These are phyloP conservation scores for Nemania sp. DNA, from an alignment of 2,329 filamentous ascomycete genomes.

Conservation along the genomic window DNA sequence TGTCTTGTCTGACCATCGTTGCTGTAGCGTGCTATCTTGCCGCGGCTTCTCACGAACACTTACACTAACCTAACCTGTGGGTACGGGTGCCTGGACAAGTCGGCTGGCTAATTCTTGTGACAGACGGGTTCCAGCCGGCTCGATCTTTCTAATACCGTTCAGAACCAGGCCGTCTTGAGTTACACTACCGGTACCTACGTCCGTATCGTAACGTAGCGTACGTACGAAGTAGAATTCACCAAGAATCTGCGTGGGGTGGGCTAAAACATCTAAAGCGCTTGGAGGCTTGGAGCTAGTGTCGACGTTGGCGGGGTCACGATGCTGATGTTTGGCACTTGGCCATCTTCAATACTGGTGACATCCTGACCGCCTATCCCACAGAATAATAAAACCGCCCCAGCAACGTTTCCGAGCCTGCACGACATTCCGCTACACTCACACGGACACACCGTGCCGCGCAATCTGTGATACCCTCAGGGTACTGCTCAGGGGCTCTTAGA, in stretches of 20 bases:
- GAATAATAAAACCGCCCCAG: slow-evolving; percentile 24
- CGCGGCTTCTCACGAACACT: too few species aligned
- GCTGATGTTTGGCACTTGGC: slow-evolving; percentile 17
- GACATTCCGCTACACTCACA: not conserved
- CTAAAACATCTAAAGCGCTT: slow-evolving; percentile 23
- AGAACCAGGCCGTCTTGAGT: too few species aligned
- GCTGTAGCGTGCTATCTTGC: too few species aligned
- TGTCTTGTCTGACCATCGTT: too few species aligned
- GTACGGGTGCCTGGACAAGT: too few species aligned
- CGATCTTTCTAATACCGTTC: too few species aligned
- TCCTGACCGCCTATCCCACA: slow-evolving; percentile 36
- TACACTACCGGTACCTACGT: not conserved
- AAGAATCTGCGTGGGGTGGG: slow-evolving; percentile 11
- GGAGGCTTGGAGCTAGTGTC: slow-evolving; percentile 21
- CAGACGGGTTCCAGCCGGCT: slow-evolving; percentile 15
- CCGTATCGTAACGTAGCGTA: not conserved
- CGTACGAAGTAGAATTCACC: too few species aligned
- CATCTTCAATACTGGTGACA: slow-evolving; percentile 23
- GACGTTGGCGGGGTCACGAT: slow-evolving; percentile 36
- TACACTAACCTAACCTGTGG: too few species aligned
- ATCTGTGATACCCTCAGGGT: not conserved
- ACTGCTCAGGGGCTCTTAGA: not conserved
- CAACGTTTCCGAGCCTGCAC: slow-evolving; percentile 16
- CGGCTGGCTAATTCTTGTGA: not conserved
- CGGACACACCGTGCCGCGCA: not conserved